A percentile compares a stretch with the other conserved stretches of the same genome.
Conservation (phyloP, 345 rosid genomes). For the Tarenaya hassleriana region DNA sequence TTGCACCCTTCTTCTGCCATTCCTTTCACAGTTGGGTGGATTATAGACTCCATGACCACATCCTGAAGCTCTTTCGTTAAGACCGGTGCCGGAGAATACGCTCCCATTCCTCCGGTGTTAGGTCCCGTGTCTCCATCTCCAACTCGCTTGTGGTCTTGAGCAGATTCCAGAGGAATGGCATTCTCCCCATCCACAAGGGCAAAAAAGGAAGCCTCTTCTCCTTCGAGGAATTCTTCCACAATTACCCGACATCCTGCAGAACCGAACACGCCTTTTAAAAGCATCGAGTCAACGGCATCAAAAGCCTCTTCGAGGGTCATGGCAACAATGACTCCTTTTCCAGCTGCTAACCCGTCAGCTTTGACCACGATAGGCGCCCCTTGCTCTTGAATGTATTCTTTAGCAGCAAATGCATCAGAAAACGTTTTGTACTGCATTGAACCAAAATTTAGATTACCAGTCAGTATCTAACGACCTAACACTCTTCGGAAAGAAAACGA, state of each 20-base stretch:
- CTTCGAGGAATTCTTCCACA: constrained; percentile 81
- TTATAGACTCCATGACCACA: constrained; percentile 73
- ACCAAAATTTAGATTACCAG: background rate
- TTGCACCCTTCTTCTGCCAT: constrained; percentile 93
- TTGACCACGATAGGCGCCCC: constrained; percentile 81
- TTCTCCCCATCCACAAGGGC: constrained; percentile 92
- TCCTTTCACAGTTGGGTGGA: constrained; percentile 83
- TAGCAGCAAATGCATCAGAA: constrained; percentile 59
- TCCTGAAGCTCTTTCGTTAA: constrained; percentile 66
- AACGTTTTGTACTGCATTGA: constrained; percentile 62
- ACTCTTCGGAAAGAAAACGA: background rate
- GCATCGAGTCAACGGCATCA: constrained; percentile 89
- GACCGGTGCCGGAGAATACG: constrained; percentile 86
- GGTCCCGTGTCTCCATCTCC: constrained; percentile 97
- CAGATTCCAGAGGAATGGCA: constrained; percentile 88
- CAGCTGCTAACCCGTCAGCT: constrained; percentile 97
- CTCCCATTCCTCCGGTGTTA: constrained; percentile 98
- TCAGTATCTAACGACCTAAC: background rate
- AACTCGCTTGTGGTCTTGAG: constrained; percentile 93
- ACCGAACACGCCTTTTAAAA: too few relatives aligned
- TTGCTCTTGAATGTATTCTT: constrained; percentile 61
- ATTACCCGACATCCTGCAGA: too few relatives aligned
- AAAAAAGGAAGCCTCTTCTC: constrained; percentile 95
- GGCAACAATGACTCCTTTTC: constrained; percentile 91
- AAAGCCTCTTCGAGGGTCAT: constrained; percentile 70